phyloP scores from a whole-genome alignment of 306 rosid genomes.

The Oxytropis ochrocephala region DNA sequence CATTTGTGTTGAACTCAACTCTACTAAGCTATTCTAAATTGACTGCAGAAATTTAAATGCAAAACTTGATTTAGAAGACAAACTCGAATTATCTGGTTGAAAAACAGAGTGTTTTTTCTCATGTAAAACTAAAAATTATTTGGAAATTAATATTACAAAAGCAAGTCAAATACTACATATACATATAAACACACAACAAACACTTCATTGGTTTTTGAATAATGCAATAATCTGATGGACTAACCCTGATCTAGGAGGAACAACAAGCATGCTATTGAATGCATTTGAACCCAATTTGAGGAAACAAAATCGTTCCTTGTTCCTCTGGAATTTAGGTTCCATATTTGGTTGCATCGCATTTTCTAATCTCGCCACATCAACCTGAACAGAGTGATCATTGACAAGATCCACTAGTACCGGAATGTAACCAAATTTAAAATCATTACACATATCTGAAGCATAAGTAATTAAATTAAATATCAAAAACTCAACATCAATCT shows the following conservation, averaged over 20 bases:
- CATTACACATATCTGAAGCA: background rate
- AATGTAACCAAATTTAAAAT: slow-evolving; percentile 17
- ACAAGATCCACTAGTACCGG: slow-evolving; percentile 97
- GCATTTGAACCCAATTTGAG: slow-evolving; percentile 96
- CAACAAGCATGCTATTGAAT: slow-evolving; percentile 87
- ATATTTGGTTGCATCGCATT: slow-evolving; percentile 88
- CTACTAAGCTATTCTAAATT: slow-evolving; percentile 91
- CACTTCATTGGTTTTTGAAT: background rate
- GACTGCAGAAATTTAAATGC: slow-evolving; percentile 44
- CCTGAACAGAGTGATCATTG: slow-evolving; percentile 98
- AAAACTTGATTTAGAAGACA: no score
- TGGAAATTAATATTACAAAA: no score
- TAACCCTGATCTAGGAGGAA: slow-evolving; percentile 95
- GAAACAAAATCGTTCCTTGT: slow-evolving; percentile 85
- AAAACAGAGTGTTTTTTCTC: no score
- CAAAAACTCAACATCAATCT: no score
- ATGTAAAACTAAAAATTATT: no score
- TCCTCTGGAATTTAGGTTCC: slow-evolving; percentile 82
- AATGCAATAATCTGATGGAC: slow-evolving; percentile 78
- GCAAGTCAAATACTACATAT: no score
- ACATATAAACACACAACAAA: no score
- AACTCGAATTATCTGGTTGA: no score
- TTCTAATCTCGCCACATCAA: slow-evolving; percentile 86
- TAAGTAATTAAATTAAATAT: no score
- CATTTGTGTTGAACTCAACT: slow-evolving; percentile 83